These are phyloP conservation scores for Fraxinus pennsylvanica DNA, from an alignment of 257 asterid genomes.

Conservation along the genomic window DNA sequence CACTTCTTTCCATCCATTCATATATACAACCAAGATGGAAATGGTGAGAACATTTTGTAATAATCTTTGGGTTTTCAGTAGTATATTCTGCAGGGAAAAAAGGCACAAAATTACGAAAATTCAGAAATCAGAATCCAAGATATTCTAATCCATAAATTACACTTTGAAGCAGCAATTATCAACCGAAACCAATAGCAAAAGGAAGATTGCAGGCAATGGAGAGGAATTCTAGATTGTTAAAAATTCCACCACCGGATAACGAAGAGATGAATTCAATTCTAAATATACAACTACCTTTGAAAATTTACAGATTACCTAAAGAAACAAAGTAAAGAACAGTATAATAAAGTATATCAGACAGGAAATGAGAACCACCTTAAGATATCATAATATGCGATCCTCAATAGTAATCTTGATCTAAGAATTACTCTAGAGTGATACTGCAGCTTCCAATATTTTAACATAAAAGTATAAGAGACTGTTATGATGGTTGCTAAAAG, in stretches of 20 bases:
- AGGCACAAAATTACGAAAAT: slow-evolving; percentile 20
- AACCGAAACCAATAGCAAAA: slow-evolving; percentile 16
- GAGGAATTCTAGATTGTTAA: slow-evolving; percentile 9
- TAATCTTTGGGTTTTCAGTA: slow-evolving; percentile 56
- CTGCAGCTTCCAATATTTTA: slow-evolving; percentile 8
- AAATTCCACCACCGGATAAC: background rate
- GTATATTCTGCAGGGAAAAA: slow-evolving; percentile 52
- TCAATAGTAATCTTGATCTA: background rate
- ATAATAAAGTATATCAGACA: slow-evolving; percentile 10
- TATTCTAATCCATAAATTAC: slow-evolving; percentile 3
- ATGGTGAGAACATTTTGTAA: slow-evolving; percentile 63
- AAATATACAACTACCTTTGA: background rate
- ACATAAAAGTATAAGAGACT: background rate
- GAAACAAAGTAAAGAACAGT: background rate
- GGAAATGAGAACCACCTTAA: background rate
- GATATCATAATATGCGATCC: background rate
- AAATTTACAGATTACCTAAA: background rate
- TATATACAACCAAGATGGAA: slow-evolving; percentile 74
- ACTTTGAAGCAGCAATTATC: slow-evolving; percentile 3
- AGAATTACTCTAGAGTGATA: background rate
- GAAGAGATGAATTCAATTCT: background rate
- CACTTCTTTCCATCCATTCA: slow-evolving; percentile 79
- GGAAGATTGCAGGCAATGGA: background rate
- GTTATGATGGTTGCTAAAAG: background rate
- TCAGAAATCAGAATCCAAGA: background rate